Percentiles rank a stretch among this genome's conserved stretches.
Evolutionary conservation across 331 rosid genomes (phyloP).

Genomic region (Pyracantha coccinea): DNA sequence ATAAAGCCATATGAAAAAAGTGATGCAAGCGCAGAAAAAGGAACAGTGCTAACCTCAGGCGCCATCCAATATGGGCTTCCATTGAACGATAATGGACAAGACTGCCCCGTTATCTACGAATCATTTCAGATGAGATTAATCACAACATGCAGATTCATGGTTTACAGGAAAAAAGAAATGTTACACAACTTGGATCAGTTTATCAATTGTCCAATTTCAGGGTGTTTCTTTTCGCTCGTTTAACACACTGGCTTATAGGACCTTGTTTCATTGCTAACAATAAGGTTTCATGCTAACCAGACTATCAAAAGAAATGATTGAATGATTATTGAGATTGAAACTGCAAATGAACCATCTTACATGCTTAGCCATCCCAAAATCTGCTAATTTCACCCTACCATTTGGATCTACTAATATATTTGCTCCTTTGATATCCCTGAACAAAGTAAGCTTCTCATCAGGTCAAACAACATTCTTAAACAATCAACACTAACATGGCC

Average conservation of each 20-base stretch:
- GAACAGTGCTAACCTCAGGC: conserved; percentile 32
- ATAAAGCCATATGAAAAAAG: background rate
- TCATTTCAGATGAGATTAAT: background rate
- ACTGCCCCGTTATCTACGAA: conserved; percentile 39
- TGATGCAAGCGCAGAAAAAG: background rate
- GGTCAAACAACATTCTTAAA: background rate
- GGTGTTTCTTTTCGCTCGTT: background rate
- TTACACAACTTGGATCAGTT: background rate
- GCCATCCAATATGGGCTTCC: conserved; percentile 57
- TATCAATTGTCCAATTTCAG: background rate
- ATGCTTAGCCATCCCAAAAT: conserved; percentile 53
- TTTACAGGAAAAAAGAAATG: background rate
- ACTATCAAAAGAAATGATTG: background rate
- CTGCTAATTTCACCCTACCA: conserved; percentile 43
- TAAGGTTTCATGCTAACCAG: background rate
- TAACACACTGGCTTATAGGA: background rate
- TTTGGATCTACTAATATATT: conserved; percentile 42
- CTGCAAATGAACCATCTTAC: conserved; percentile 11
- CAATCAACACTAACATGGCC: background rate
- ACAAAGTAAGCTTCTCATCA: conserved; percentile 6
- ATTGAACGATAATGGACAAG: conserved; percentile 42
- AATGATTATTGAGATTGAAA: background rate
- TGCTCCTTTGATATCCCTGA: conserved; percentile 51
- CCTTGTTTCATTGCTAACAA: background rate
- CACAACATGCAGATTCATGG: conserved; percentile 2